A percentile compares a stretch with the other conserved stretches of the same genome.
phyloP scores from a whole-genome alignment of 106 monocot species.

The Triglochin maritima region DNA sequence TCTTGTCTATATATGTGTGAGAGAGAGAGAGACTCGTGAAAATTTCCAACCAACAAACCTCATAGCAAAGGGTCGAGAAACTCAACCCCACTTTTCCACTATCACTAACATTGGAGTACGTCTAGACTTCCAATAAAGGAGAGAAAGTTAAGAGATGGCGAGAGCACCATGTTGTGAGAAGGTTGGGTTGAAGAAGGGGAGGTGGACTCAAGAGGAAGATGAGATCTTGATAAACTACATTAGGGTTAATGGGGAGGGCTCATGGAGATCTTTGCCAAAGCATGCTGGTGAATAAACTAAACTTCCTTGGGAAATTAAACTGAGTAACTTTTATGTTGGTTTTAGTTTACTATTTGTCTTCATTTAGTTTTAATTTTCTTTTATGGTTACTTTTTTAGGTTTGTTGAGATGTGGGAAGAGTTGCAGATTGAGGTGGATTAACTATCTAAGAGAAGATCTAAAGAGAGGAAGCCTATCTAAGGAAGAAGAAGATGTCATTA shows the following conservation, averaged over 20 bases:
- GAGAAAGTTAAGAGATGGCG: not conserved
- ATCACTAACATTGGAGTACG: no score
- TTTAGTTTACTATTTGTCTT: not conserved
- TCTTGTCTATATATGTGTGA: no score
- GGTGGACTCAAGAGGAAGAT: constrained; percentile 14
- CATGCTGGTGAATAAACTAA: constrained; percentile 7
- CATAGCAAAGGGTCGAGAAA: no score
- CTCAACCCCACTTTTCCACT: no score
- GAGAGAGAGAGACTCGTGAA: no score
- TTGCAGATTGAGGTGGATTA: constrained; percentile 15
- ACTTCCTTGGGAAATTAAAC: no score
- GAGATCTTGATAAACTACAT: constrained; percentile 9
- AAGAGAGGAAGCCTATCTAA: constrained; percentile 9
- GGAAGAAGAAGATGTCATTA: not conserved
- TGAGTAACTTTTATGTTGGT: no score
- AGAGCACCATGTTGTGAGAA: constrained; percentile 18
- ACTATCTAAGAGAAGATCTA: constrained; percentile 9
- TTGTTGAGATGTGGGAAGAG: constrained; percentile 17
- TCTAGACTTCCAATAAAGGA: not conserved
- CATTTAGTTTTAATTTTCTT: not conserved
- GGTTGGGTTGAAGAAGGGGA: constrained; percentile 18
- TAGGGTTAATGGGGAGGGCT: constrained; percentile 11
- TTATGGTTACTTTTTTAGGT: not conserved
- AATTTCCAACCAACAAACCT: no score
- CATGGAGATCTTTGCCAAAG: constrained; percentile 10